A percentile compares a stretch with the other conserved stretches of the same genome.
Conservation (phyloP, 2,329 filamentous ascomycete species). For the Mariannaea sp. region DNA sequence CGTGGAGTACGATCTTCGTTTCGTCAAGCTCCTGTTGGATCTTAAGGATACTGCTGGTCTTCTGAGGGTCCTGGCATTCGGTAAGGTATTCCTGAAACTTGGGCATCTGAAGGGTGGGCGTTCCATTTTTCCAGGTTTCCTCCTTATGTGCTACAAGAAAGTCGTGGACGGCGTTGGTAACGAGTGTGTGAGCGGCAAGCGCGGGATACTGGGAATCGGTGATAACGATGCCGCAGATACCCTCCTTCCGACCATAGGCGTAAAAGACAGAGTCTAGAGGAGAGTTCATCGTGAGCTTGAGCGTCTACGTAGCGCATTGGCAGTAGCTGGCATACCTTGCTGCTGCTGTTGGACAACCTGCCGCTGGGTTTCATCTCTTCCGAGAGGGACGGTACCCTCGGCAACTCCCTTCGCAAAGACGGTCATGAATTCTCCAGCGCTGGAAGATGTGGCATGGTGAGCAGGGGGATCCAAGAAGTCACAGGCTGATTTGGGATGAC, state of each 20-base stretch:
- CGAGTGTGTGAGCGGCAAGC: slow-evolving; percentile 82
- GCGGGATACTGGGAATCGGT: slow-evolving; percentile 75
- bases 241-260: slow-evolving; percentile 75
- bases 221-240: slow-evolving; percentile 77
- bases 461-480: slow-evolving; percentile 8
- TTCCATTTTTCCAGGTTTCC: slow-evolving; percentile 65
- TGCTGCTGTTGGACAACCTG: slow-evolving; percentile 88
- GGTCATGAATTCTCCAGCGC: slow-evolving; percentile 72
- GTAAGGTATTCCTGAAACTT: slow-evolving; percentile 76
- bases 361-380: too few species aligned
- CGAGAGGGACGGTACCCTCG: slow-evolving; percentile 80
- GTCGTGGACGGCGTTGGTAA: slow-evolving; percentile 86
- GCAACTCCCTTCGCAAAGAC: slow-evolving; percentile 88
- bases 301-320: not conserved
- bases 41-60: slow-evolving; percentile 91
- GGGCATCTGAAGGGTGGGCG: slow-evolving; percentile 64
- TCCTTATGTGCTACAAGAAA: slow-evolving; percentile 79
- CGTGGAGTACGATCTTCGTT: slow-evolving; percentile 95
- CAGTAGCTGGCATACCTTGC: slow-evolving; percentile 58
- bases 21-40: slow-evolving; percentile 97
- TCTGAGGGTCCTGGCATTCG: slow-evolving; percentile 82
- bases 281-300: slow-evolving; percentile 23
- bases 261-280: slow-evolving; percentile 72
- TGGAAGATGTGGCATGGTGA: slow-evolving; percentile 29
- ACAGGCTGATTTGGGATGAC: slow-evolving; percentile 28